Evolutionary conservation across 2,329 filamentous ascomycete species (phyloP).

Genomic region (Phyllosticta ampelicida): DNA sequence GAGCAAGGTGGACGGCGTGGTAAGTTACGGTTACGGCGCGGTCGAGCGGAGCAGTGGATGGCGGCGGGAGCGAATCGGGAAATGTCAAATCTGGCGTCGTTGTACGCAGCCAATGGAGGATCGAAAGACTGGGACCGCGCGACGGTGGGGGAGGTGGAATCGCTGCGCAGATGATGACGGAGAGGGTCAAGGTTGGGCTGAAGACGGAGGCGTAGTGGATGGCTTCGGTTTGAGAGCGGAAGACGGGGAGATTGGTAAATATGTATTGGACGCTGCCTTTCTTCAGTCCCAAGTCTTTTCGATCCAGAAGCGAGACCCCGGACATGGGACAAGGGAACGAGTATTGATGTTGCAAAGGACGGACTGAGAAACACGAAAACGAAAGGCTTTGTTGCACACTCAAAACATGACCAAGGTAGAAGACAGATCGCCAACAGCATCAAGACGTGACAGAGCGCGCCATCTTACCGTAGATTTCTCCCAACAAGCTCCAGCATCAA

Average conservation of each 20-base stretch:
- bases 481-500: constrained; percentile 9
- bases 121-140: not conserved
- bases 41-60: constrained; percentile 17
- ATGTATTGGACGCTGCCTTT: constrained; percentile 19
- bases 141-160: constrained; percentile 17
- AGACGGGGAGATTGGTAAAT: constrained; percentile 19
- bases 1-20: constrained; percentile 20
- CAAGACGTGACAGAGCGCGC: not conserved
- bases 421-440: not conserved
- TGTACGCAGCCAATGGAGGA: constrained; percentile 11
- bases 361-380: not conserved
- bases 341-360: no score
- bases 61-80: constrained; percentile 15
- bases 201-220: constrained; percentile 21
- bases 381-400: no score
- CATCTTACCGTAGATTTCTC: constrained; percentile 14
- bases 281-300: not conserved
- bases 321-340: no score
- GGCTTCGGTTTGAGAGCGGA: constrained; percentile 18
- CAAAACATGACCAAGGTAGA: no score
- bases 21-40: constrained; percentile 20
- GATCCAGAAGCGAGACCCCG: not conserved
- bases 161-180: constrained; percentile 21
- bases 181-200: constrained; percentile 16
- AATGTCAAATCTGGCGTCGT: not conserved